phyloP scores from a whole-genome alignment of 2,329 filamentous ascomycete species.

The Aureobasidium sp. region DNA sequence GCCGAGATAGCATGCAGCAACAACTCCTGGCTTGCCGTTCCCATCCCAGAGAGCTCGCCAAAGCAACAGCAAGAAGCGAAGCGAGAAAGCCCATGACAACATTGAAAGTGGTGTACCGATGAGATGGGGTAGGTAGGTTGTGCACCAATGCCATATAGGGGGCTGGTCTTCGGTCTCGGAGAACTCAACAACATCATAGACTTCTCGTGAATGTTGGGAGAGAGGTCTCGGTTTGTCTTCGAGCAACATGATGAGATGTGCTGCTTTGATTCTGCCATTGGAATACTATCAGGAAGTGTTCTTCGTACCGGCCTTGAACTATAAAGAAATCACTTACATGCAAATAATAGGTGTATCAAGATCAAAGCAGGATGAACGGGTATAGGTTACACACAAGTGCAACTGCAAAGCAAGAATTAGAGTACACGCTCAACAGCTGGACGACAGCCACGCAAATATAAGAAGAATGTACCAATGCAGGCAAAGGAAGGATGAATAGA shows the following conservation, averaged over 20 bases:
- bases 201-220: not conserved
- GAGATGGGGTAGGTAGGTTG: not conserved
- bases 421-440: not conserved
- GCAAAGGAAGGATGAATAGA: not conserved
- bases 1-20: slow-evolving; percentile 1
- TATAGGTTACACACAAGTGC: slow-evolving; percentile 3
- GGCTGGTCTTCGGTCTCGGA: not conserved
- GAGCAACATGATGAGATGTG: not conserved
- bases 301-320: not conserved
- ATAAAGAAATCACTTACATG: not conserved
- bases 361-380: not conserved
- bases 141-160: not conserved
- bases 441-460: not conserved
- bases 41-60: not conserved
- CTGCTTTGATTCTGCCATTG: not conserved
- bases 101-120: slow-evolving; percentile 9
- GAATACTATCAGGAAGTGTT: not conserved
- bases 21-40: not conserved
- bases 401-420: slow-evolving; percentile 6
- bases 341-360: not conserved
- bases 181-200: slow-evolving; percentile 3
- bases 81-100: slow-evolving; percentile 7
- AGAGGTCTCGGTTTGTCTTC: not conserved
- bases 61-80: slow-evolving; percentile 4
- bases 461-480: not conserved